phyloP scores from a whole-genome alignment of 352 stramenopile species.

The Phytopythium sindhum region DNA sequence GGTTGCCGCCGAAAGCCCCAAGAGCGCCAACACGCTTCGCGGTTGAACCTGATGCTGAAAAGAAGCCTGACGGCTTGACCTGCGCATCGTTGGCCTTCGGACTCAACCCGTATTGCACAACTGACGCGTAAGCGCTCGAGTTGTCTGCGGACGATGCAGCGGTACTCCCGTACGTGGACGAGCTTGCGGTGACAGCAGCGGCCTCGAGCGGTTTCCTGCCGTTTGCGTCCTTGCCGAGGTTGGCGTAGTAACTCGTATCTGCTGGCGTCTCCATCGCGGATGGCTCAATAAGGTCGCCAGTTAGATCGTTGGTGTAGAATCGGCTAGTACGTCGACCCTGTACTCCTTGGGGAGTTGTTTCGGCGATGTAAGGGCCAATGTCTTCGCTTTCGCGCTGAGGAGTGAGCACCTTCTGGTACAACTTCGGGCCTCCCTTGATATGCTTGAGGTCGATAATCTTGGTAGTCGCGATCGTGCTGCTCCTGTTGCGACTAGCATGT shows the following conservation, averaged over 20 bases:
- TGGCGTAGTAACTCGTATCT: neutral
- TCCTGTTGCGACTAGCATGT: conserved; percentile 6
- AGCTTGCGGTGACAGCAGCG: neutral
- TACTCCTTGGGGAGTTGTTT: neutral
- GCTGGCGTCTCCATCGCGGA: neutral
- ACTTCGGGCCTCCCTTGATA: conserved; percentile 5
- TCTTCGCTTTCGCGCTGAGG: neutral
- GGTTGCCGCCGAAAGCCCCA: neutral
- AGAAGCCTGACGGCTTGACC: conserved; percentile 8
- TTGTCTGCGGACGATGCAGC: conserved; percentile 6
- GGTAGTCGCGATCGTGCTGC: conserved; percentile 11
- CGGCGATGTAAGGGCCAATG: neutral
- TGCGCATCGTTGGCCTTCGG: conserved; percentile 8
- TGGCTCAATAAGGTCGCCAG: neutral
- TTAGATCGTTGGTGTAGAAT: neutral
- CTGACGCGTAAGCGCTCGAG: neutral
- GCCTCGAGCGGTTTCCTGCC: neutral
- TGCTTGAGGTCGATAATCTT: conserved; percentile 35
- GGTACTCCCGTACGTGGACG: conserved; percentile 1
- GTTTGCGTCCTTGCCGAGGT: neutral
- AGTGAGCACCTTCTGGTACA: conserved; percentile 2
- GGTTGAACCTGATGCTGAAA: conserved; percentile 4
- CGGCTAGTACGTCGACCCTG: neutral
- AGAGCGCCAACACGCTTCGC: neutral
- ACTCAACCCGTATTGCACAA: conserved; percentile 21